Conservation (phyloP, 768 basidiomycete genomes). For the Lepiota subincarnata region DNA sequence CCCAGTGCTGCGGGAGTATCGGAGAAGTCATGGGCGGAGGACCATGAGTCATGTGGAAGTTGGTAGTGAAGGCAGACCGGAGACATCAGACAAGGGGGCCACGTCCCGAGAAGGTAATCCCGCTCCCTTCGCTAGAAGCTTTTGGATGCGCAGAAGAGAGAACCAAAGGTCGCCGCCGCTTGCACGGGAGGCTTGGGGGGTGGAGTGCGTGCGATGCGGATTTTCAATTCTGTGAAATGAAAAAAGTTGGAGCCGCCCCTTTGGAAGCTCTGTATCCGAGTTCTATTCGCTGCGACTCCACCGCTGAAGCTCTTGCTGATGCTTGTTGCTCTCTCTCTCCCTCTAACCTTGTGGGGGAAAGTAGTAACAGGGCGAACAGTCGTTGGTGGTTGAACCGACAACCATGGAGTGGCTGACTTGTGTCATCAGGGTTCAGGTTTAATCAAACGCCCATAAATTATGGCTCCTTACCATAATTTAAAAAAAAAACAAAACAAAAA, state of each 20-base stretch:
- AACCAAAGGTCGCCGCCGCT: constrained; percentile 7
- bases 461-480: no score
- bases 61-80: neutral
- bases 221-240: constrained; percentile 6
- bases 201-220: constrained; percentile 10
- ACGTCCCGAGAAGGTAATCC: neutral
- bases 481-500: no score
- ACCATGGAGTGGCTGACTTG: no score
- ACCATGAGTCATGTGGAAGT: constrained; percentile 1
- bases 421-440: no score
- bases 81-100: neutral
- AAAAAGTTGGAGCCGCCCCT: neutral
- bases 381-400: no score
- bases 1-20: constrained; percentile 9
- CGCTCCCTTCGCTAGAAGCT: constrained; percentile 12
- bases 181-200: neutral
- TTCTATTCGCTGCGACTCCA: no score
- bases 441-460: no score
- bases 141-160: constrained; percentile 3
- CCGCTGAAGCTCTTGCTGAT: no score
- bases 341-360: no score
- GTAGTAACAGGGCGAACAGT: no score
- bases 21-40: constrained; percentile 4
- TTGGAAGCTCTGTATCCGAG: constrained; percentile 1
- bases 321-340: no score